Evolutionary conservation across 495 filamentous ascomycete genomes (phyloP).

Genomic region (Daldinia decipiens): DNA sequence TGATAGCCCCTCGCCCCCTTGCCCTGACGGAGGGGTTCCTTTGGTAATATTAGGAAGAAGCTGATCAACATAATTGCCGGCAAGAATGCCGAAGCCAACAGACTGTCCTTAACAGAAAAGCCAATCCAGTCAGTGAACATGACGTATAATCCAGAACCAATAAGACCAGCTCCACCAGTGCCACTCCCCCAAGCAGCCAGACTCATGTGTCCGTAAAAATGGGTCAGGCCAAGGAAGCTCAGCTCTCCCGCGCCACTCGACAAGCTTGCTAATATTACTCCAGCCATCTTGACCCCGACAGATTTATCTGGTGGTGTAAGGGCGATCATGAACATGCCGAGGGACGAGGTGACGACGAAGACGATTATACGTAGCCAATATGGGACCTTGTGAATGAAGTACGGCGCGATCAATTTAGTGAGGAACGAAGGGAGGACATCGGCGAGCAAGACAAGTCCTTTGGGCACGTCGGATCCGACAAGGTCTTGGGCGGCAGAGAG

Average conservation of each 20-base stretch:
- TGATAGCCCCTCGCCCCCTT: slow-evolving; percentile 54
- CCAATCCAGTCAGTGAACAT: slow-evolving; percentile 81
- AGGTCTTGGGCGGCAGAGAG: slow-evolving; percentile 96
- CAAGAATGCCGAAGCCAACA: slow-evolving; percentile 79
- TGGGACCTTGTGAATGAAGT: slow-evolving; percentile 88
- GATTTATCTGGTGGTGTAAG: slow-evolving; percentile 72
- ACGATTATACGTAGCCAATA: slow-evolving; percentile 79
- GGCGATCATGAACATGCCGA: slow-evolving; percentile 90
- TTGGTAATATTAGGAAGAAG: slow-evolving; percentile 84
- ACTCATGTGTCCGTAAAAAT: slow-evolving; percentile 91
- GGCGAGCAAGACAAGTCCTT: slow-evolving; percentile 90
- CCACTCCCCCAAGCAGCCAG: slow-evolving; percentile 93
- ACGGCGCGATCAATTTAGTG: slow-evolving; percentile 88
- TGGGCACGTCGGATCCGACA: slow-evolving; percentile 84
- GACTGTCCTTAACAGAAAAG: slow-evolving; percentile 72
- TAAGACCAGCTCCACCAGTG: slow-evolving; percentile 87
- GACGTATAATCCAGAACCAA: slow-evolving; percentile 89
- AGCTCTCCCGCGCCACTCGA: slow-evolving; percentile 87
- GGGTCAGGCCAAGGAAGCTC: slow-evolving; percentile 88
- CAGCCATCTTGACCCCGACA: slow-evolving; percentile 78
- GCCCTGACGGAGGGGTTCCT: slow-evolving; percentile 61
- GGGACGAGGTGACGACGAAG: slow-evolving; percentile 74
- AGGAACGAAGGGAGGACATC: slow-evolving; percentile 90
- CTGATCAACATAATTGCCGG: slow-evolving; percentile 83
- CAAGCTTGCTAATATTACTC: slow-evolving; percentile 85